Percentiles rank a stretch among this genome's conserved stretches.
phyloP scores from a whole-genome alignment of 2,329 filamentous ascomycete genomes.

The Sclerotinia sclerotiorum region DNA sequence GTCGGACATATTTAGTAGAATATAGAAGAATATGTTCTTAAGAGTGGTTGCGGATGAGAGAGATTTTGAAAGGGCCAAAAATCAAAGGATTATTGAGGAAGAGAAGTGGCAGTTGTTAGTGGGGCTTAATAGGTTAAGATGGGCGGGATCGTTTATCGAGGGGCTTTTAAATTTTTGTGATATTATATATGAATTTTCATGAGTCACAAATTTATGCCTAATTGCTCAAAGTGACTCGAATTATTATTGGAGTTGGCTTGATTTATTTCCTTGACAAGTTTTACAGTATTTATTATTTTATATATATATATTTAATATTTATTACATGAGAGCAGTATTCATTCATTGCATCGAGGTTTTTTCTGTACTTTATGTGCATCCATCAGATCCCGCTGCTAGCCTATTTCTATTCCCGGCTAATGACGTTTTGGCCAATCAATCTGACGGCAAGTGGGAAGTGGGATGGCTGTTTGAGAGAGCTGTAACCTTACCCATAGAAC shows the following conservation, averaged over 20 bases:
- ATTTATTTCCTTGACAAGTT: neutral
- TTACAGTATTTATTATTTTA: too few relatives aligned
- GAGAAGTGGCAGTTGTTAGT: slow-evolving; percentile 14
- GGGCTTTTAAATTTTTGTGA: slow-evolving; percentile 8
- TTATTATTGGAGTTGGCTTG: neutral
- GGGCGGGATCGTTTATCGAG: slow-evolving; percentile 6
- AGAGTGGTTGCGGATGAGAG: neutral
- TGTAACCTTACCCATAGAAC: neutral
- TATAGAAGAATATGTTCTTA: neutral
- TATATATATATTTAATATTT: too few relatives aligned
- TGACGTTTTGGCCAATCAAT: slow-evolving; percentile 22
- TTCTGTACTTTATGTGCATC: neutral
- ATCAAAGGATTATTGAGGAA: neutral
- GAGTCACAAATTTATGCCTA: slow-evolving; percentile 11
- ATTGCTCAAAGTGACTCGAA: neutral
- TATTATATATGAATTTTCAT: neutral
- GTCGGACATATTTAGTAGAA: slow-evolving; percentile 66
- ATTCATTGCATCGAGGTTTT: neutral
- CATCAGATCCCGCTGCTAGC: neutral
- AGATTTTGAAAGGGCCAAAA: slow-evolving; percentile 2
- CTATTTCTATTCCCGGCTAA: neutral
- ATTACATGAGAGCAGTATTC: neutral
- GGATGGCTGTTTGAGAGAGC: neutral
- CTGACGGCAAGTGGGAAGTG: neutral
- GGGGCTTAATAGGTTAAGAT: neutral